A percentile compares a stretch with the other conserved stretches of the same genome.
Evolutionary conservation across 768 basidiomycete species (phyloP).

Genomic region (Termitomyces sp.): DNA sequence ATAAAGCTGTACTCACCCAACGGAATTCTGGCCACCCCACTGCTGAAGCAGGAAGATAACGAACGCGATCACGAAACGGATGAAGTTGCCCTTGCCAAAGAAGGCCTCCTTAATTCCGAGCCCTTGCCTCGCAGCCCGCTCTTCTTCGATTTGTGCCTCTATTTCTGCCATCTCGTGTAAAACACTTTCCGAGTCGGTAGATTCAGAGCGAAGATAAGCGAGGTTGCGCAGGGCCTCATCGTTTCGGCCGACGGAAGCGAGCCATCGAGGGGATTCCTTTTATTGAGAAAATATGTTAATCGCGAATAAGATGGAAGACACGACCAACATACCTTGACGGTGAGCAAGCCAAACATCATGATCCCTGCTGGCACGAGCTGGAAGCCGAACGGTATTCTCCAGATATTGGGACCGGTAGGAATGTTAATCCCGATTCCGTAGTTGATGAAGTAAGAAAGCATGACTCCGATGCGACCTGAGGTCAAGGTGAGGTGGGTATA

Average conservation of each 20-base stretch:
- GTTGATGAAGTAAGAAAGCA: slow-evolving; percentile 83
- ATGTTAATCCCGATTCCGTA: slow-evolving; percentile 61
- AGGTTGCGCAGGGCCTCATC: slow-evolving; percentile 58
- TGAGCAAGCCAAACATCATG: slow-evolving; percentile 64
- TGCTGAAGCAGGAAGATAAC: slow-evolving; percentile 79
- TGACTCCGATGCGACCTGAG: slow-evolving; percentile 75
- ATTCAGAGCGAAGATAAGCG: slow-evolving; percentile 58
- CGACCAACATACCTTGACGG: slow-evolving; percentile 46
- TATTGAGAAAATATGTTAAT: not conserved
- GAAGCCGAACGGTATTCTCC: slow-evolving; percentile 74
- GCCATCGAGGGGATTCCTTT: slow-evolving; percentile 76
- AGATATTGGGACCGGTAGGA: slow-evolving; percentile 44
- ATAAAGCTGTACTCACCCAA: slow-evolving; percentile 38
- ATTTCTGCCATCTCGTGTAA: slow-evolving; percentile 76
- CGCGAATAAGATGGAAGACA: not conserved
- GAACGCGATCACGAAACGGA: slow-evolving; percentile 85
- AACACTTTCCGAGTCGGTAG: slow-evolving; percentile 40
- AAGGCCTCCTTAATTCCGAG: slow-evolving; percentile 71
- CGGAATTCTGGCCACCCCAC: slow-evolving; percentile 83
- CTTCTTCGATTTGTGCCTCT: slow-evolving; percentile 75
- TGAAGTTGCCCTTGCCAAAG: slow-evolving; percentile 76
- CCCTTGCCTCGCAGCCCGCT: slow-evolving; percentile 61
- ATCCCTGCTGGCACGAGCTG: slow-evolving; percentile 67
- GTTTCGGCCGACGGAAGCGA: slow-evolving; percentile 59
- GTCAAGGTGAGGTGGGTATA: not conserved